Conservation (phyloP, 202 grass and related monocot species). For the Hordeum pubiflorum region DNA sequence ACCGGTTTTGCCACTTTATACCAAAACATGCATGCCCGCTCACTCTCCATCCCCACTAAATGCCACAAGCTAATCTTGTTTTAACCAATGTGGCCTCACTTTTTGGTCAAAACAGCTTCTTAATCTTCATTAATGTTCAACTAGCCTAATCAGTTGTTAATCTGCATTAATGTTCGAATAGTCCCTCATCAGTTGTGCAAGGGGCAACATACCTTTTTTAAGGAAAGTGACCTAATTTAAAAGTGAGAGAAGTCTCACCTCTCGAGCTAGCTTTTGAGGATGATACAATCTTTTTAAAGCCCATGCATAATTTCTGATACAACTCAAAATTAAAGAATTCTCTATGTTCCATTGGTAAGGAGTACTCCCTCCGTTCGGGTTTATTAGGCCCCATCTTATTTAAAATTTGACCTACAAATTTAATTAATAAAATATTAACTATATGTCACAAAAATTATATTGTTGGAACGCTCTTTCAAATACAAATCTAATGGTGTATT, state of each 20-base stretch:
- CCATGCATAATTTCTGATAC: background rate
- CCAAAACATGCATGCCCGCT: conserved; percentile 27
- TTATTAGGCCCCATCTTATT: too few species aligned
- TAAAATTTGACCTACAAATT: too few species aligned
- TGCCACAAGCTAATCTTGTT: conserved; percentile 16
- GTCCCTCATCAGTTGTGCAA: background rate
- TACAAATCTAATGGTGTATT: too few species aligned
- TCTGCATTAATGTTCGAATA: background rate
- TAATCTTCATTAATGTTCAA: background rate
- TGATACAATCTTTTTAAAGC: background rate
- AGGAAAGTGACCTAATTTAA: background rate
- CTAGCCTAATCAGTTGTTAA: background rate
- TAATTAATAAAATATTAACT: too few species aligned
- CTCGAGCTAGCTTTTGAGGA: background rate
- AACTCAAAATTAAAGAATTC: background rate
- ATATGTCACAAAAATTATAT: too few species aligned
- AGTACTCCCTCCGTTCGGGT: too few species aligned
- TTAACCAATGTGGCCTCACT: background rate
- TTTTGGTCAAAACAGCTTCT: conserved; percentile 23
- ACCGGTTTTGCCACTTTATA: conserved; percentile 35
- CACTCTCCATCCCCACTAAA: conserved; percentile 6
- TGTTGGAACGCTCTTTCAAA: too few species aligned
- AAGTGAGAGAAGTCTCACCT: background rate
- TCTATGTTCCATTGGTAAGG: background rate
- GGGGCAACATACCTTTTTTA: background rate